Evolutionary conservation across 768 basidiomycete species (phyloP), one percentile per base, ranked within the genome.

Genomic region (Kwoniella sp.): DNA sequence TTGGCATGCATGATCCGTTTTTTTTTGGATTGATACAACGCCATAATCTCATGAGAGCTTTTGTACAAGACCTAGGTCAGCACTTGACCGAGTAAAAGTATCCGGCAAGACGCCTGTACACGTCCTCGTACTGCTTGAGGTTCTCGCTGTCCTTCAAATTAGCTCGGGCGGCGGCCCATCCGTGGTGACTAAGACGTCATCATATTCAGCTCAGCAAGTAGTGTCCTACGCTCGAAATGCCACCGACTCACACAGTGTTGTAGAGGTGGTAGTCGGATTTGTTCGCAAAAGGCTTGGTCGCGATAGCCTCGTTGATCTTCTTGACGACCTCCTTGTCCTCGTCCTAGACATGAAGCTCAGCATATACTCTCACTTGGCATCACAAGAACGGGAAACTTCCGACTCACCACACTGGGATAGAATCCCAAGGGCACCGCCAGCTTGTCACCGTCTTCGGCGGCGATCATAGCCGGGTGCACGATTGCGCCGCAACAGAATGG

Each of bases 91-190:
- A 63, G 9, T 62, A 26, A 41, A 85, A 86, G 80, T 84, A 86
- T 17, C 72, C 76, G n/a, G 82, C 79, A 4, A 86, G 77, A 34
- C 82, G 83, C n/a, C 75, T 66, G 71, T 88, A 87, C n/a, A 88
- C 82, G 61, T 87, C 85, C 67, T 86, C 82, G 63, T 79, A 87
- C 84, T 86, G 85, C 73, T 85, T 85, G 74, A 84, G 84, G 76
- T 87, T 88, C 63, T 87, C 86, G 23, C 82, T 75, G 57, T 87
- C 82, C 28, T 83, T 82, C 58, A 88, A 81, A 73, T 88, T 81
- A 1, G 83, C 87, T 53, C 87, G 82, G 2, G 88, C 87, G 22
- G 86, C 88, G 4, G 87, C 77, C 77, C 77, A 89, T 34, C 87
- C 87, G 69, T 88, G 87, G 81, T 86, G 66, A 83, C 85, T 85